Percentiles rank a stretch among this genome's conserved stretches.
Evolutionary conservation across 1,139 yeast species (phyloP).

Genomic region (Nakaseomyces uthaithaninus): DNA sequence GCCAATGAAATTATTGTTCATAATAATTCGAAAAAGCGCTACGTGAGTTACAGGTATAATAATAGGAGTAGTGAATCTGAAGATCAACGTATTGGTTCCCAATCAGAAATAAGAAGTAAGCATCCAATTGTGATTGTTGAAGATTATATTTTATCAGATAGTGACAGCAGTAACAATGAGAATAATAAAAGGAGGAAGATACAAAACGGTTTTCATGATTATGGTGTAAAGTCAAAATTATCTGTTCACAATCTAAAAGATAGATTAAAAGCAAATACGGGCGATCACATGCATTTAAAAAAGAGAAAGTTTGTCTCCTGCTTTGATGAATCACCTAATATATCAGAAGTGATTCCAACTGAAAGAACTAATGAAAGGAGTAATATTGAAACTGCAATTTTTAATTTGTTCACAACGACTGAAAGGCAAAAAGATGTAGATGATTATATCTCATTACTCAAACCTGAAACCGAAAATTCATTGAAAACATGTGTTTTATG

Average conservation of each 20-base stretch:
- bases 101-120: slow-evolving; percentile 8
- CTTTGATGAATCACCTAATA: not conserved
- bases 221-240: slow-evolving; percentile 19
- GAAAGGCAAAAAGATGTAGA: slow-evolving; percentile 6
- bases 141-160: slow-evolving; percentile 20
- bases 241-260: slow-evolving; percentile 26
- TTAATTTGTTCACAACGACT: slow-evolving; percentile 5
- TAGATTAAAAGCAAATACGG: slow-evolving; percentile 19
- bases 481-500: slow-evolving; percentile 57
- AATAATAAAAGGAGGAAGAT: not conserved
- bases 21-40: slow-evolving; percentile 17
- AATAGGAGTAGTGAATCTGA: slow-evolving; percentile 6
- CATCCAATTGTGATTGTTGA: slow-evolving; percentile 27
- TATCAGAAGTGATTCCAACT: not conserved
- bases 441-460: slow-evolving; percentile 5
- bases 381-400: slow-evolving; percentile 7
- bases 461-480: not conserved
- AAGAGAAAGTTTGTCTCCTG: slow-evolving; percentile 9
- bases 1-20: slow-evolving; percentile 21
- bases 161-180: not conserved
- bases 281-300: slow-evolving; percentile 21
- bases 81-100: not conserved
- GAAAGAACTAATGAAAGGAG: not conserved
- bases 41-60: slow-evolving; percentile 18
- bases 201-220: slow-evolving; percentile 12